Evolutionary conservation across 1,284 basidiomycete species (phyloP), one percentile per base, ranked within the genome.

Genomic region (Farysia itapuensis): DNA sequence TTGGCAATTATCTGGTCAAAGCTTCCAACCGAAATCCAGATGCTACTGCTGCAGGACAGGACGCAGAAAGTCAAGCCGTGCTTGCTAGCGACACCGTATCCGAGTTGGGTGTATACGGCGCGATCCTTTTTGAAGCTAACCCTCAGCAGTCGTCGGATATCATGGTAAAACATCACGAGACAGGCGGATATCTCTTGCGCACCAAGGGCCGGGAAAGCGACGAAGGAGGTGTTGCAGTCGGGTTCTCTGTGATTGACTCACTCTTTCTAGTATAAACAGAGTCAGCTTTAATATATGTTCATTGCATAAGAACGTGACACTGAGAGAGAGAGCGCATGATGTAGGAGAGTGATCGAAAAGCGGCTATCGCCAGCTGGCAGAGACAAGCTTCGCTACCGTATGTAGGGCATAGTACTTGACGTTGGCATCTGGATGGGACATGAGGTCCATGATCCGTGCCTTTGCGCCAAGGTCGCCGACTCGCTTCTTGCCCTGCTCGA

Each of bases 171-270:
- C 80, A 82, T 60, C 61, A 65, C 20, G 16, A 51, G 18, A 82
- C 84, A 49, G 86, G 83, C 0, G 94, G 93, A 12, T 94, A 90
- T 82, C 75, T 98, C 63, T 81, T 97, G 32, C 80, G 94, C 67
- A 97, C 94, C 4, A 98, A 97, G 73, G 89, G 87, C 3, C 87
- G 86, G 70, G 89, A 93, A 49, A 90, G 86, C 54, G 87, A 97
- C 72, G 94, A 98, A 74, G 92, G 92, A 9, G 92, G 93, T 4
- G 89, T 97, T 5, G 91, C 91, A 0, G 88, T 90, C 41, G 92
- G 94, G 22, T 90, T 88, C 77, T 89, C 85, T 5, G 90, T 93
- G 3, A 78, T 94, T 43, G 91, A 94, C 74, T 88, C 87, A 1
- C 74, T 90, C 23, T 75, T 91, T 11, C 79, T 94, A 34, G 82